Base-by-base conservation (phyloP, 495 filamentous ascomycete species). In the Usnea hakonensis region DNA sequence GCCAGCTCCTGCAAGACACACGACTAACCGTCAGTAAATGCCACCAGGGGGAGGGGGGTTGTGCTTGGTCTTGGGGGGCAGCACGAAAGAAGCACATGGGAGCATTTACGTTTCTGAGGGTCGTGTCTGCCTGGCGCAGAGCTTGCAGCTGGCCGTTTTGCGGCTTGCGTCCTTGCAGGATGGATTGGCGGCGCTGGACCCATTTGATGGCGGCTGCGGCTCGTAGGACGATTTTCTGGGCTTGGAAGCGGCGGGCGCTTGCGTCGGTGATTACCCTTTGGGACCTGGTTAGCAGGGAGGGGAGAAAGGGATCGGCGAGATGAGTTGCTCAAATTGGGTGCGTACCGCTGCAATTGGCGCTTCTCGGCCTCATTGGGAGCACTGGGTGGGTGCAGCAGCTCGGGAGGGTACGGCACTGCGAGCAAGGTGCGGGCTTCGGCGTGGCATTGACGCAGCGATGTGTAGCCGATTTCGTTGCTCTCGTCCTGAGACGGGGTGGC, bases 141-240 rank as follows among this genome's bases (percentile, higher is more conserved):
- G 83, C 81, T 10, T 79, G 67, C 33, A 78, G 73, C 67, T 88
- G 82, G 52, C 80, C 76, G 36, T 79, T 72, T 57, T 80, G 79
- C 55, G 88, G 81, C 64, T 78, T 78, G 62, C 83, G 79, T 44
- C 88, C 87, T 65, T 84, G 79, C 32, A 93, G 78, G 50, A 90
- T 77, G 40, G 77, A 76, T 23, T 86, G 79, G 43, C 91, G 82
- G 67, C 86, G 82, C 65, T 90, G 86, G 66, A 89, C 76, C 91
- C 91, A 96, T 71, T 89, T 81, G 67, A 85, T 83, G 23, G 86
- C 89, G 17, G 90, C 90, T 6, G 83, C 83, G 44, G 89, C 87
- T 33, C 87, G 85, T 21, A 93, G 81, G 67, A 92, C 92, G 63
- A 91, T 90, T 72, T 87, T 89, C 71, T 94, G 90, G 40, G 83